These are phyloP conservation scores for Tylopilus plumbeoviolaceoides DNA, from an alignment of 768 basidiomycete genomes.

Conservation along the genomic window DNA sequence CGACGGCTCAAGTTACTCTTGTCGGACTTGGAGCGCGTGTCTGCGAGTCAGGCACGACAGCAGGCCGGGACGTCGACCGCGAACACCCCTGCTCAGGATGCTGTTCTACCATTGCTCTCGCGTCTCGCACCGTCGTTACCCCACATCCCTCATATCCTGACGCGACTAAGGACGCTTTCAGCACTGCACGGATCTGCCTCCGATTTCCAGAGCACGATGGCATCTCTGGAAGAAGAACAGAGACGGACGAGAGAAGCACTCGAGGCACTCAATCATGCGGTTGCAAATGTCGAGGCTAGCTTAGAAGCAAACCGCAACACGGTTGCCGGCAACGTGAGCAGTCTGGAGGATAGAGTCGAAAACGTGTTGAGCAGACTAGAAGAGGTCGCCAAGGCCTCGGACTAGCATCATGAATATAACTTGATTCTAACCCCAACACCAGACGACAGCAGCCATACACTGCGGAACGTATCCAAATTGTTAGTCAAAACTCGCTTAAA, in stretches of 20 bases:
- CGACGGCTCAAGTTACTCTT: constrained; percentile 88
- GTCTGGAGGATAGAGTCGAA: constrained; percentile 59
- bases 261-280: constrained; percentile 62
- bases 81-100: constrained; percentile 45
- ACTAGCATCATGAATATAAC: not conserved
- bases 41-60: constrained; percentile 34
- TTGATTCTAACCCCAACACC: not conserved
- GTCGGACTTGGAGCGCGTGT: constrained; percentile 85
- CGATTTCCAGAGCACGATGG: constrained; percentile 66
- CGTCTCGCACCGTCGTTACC: constrained; percentile 71
- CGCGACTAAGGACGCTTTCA: constrained; percentile 81
- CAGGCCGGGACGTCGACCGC: constrained; percentile 14
- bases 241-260: constrained; percentile 57
- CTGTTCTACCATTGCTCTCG: constrained; percentile 62
- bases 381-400: constrained; percentile 24
- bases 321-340: constrained; percentile 69
- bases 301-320: constrained; percentile 67
- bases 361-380: constrained; percentile 43
- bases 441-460: not conserved
- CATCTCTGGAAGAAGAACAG: constrained; percentile 70
- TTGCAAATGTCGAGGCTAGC: constrained; percentile 71
- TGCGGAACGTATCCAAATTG: not conserved
- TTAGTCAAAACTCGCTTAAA: not conserved
- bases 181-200: constrained; percentile 77
- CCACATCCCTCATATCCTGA: constrained; percentile 86